Evolutionary conservation across 169 alveolate species (phyloP).

Genomic region (Plasmodium vinckei): DNA sequence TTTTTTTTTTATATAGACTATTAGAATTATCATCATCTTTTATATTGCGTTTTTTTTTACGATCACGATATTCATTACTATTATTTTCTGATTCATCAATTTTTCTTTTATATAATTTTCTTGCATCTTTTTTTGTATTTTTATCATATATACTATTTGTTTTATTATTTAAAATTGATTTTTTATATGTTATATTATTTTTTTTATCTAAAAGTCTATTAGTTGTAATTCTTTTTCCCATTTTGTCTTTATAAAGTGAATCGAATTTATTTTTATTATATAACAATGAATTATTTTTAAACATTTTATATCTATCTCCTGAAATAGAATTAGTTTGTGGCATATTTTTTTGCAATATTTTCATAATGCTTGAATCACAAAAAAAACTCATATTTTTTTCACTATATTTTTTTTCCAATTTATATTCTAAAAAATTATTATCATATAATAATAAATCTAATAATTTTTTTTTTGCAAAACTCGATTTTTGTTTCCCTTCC

Average conservation of each 20-base stretch:
- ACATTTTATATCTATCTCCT: not conserved
- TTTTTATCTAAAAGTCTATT: not conserved
- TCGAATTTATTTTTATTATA: not conserved
- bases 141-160: not conserved
- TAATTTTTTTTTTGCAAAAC: slow-evolving; percentile 8
- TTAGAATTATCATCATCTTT: not conserved
- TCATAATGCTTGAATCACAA: slow-evolving; percentile 42
- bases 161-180: not conserved
- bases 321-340: too few species aligned
- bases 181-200: not conserved
- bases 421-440: slow-evolving; percentile 10
- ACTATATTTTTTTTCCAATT: slow-evolving; percentile 16
- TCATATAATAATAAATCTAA: slow-evolving; percentile 23
- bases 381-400: slow-evolving; percentile 10
- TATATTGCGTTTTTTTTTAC: slow-evolving; percentile 7
- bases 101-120: slow-evolving; percentile 12
- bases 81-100: not conserved
- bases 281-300: too few species aligned
- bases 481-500: slow-evolving; percentile 45
- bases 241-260: not conserved
- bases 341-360: slow-evolving; percentile 21
- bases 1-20: not conserved
- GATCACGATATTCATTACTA: not conserved
- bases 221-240: not conserved
- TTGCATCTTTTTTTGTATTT: not conserved